A percentile compares a stretch with the other conserved stretches of the same genome.
Conservation (phyloP, 208 protist genomes). For the Wallacemonas sp. region DNA sequence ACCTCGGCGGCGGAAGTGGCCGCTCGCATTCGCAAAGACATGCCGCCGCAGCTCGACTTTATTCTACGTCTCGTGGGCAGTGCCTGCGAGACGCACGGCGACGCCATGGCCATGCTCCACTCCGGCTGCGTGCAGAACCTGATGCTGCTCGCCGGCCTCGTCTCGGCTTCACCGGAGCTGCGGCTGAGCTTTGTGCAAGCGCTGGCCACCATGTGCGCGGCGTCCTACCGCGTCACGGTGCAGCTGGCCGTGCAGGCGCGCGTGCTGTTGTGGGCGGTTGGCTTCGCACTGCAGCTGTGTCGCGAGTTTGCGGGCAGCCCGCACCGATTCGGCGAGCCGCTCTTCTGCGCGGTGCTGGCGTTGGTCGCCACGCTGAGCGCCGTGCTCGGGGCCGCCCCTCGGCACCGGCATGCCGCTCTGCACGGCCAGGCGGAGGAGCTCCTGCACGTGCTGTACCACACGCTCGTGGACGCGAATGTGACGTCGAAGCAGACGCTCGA, state of each 20-base stretch:
- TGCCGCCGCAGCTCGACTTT: slow-evolving; percentile 72
- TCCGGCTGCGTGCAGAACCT: slow-evolving; percentile 53
- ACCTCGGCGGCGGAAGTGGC: slow-evolving; percentile 49
- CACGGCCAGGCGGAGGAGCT: slow-evolving; percentile 18
- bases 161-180: slow-evolving; percentile 56
- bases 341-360: slow-evolving; percentile 56
- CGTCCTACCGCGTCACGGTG: slow-evolving; percentile 48
- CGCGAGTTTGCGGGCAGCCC: slow-evolving; percentile 54
- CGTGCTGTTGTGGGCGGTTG: slow-evolving; percentile 63
- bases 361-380: slow-evolving; percentile 14
- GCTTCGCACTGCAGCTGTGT: slow-evolving; percentile 60
- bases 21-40: slow-evolving; percentile 45
- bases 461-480: slow-evolving; percentile 31
- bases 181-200: slow-evolving; percentile 46
- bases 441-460: slow-evolving; percentile 31
- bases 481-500: slow-evolving; percentile 51
- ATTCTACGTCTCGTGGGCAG: slow-evolving; percentile 51
- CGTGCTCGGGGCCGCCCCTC: slow-evolving; percentile 6
- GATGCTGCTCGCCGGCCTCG: slow-evolving; percentile 65
- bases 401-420: not conserved
- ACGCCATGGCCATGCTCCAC: slow-evolving; percentile 65
- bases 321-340: slow-evolving; percentile 52
- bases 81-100: slow-evolving; percentile 69
- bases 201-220: slow-evolving; percentile 46
- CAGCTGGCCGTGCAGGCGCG: slow-evolving; percentile 48